Base-by-base conservation (phyloP, 2,329 filamentous ascomycete genomes). In the Colletotrichum tanaceti region DNA sequence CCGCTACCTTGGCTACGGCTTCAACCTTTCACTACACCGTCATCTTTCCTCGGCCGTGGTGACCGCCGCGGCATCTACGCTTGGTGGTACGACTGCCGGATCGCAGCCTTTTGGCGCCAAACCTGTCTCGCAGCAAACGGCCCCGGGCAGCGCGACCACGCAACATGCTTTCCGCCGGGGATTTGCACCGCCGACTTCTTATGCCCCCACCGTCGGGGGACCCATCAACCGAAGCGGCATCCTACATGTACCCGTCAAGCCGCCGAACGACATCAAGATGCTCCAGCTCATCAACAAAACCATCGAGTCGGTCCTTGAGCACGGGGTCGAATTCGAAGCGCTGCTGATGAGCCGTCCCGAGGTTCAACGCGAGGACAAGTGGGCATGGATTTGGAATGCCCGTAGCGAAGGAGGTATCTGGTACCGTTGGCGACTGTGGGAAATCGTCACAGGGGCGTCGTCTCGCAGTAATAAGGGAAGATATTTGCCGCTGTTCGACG, bases 311-410 rank as follows among this genome's bases (percentile, higher is more conserved):
- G 84, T 98, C 0, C 82, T 98, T 10, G 88, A 89, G 24, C 89
- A 96, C 73, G 94, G 94, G 0, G 89, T 93, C 0, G 93, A 96
- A 75, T 97, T 97, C 70, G 96, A 99, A 79, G 94, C 94, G 5
- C 83, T 97, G 2, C 85, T 99, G 7, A 98, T 98, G 96, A 91
- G 90, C 58, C 86, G 93, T 20, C 88, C 92, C 0, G 89, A 94
- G 63, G 91, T 98, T 1, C 93, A 97, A 76, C 87, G 86, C 47
- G 93, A 97, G 68, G 93, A 97, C 77, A 94, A 91, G 72, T 98
- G 95, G 90, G 92, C 94, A 0, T 99, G 94, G 92, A 84, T 99
- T 5, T 99, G 93, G 90, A 91, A 98, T 77, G 87, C 94, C 22
- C 87, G 90, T 72, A 94, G 90, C 74, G 84, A 86, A 71, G 94